Evolutionary conservation across 768 basidiomycete species (phyloP), one percentile per base, ranked within the genome.

Genomic region (Leccinum subtestaceum): DNA sequence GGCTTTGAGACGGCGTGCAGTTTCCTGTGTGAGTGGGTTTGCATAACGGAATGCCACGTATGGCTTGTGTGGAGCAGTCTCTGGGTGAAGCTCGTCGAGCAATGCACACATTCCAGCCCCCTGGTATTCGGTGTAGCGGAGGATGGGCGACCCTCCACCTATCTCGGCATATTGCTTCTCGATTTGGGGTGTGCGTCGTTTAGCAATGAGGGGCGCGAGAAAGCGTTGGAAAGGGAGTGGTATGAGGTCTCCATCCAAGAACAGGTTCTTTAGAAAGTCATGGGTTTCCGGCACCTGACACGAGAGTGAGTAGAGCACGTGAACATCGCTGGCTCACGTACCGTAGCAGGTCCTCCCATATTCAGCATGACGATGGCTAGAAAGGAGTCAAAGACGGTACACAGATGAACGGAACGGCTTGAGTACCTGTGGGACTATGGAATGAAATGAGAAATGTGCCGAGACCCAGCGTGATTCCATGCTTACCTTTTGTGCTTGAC

Each of bases 1-100:
- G 54, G 78, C 82, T 75, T 85, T 86, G 88, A 99, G 88, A 73
- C 92, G 86, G 56, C 78, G 81, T 11, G 93, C 82, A 27, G 91
- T 88, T 68, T 87, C 86, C 65, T 89, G 86, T 27, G 95, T 97
- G 58, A 98, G 77, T 4, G 95, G 97, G 45, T 84, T 81, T 25
- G 91, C 94, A 72, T 99, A 93, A 59, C 97, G 89, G 76, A 99
- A 99, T 10, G 94, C 94, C 66, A 95, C 88, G 73, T 99, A 99
- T 43, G 89, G 79, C 76, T 96, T 98, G 77, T 98, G 96, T 3
- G 96, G 96, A 3, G 95, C 96, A 1, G 91, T 93, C 61, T 81
- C 81, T 4, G 97, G 97, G 65, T 89, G 87, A n/a, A 98, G 80
- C 70, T 98, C 97, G 73, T 99, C 95, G 21, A 98, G 83, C 59